Base-by-base conservation (phyloP, 192 early-diverging fungal genomes). In the Rhizophagus clarus region DNA sequence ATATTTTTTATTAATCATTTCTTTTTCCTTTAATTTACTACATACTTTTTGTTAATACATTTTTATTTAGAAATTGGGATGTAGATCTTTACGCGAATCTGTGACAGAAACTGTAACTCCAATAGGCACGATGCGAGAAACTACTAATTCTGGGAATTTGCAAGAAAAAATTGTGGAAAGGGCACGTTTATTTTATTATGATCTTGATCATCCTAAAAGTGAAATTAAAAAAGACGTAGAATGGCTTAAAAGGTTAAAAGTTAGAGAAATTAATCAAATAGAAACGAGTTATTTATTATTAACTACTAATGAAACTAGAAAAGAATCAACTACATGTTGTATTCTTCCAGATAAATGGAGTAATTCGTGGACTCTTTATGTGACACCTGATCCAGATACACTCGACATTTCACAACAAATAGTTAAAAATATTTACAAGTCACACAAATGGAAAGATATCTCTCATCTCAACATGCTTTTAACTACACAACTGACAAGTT, bases 151-250 rank as follows among this genome's bases (percentile, higher is more conserved):
- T 12, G 76, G 85, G 51, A 81, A 82, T 32, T 76, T 97, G 42
- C 88, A 94, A 73, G 80, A 85, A 49, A 67, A 91, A 29, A 94
- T 97, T 42, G 82, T 86, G 24, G 89, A 94, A 79, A 91, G 96
- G 2, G 93, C 96, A 26, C 90, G 91, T 1, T 85, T 97, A 5
- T 88, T 97, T 28, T 76, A 95, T 14, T 91, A 94, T 83, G 92
- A 95, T 45, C 42, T 45, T 12, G 93, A 95, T n/a, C 26, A 28
- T 24, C 86, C 84, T 71, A 81, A 79, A 47, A 90, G 72, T 71
- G 85, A 87, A 64, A 88, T 87, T 79, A 83, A 80, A 9, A 86
- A 75, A 73, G 86, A 85, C 74, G 85, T 90, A 11, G 86, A 89
- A 49, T 89, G 88, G 83, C 42, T 93, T 49, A 88, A 89, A 15